Base-by-base conservation (phyloP, 2,329 filamentous ascomycete species). In the Endoconidiophora polonica region DNA sequence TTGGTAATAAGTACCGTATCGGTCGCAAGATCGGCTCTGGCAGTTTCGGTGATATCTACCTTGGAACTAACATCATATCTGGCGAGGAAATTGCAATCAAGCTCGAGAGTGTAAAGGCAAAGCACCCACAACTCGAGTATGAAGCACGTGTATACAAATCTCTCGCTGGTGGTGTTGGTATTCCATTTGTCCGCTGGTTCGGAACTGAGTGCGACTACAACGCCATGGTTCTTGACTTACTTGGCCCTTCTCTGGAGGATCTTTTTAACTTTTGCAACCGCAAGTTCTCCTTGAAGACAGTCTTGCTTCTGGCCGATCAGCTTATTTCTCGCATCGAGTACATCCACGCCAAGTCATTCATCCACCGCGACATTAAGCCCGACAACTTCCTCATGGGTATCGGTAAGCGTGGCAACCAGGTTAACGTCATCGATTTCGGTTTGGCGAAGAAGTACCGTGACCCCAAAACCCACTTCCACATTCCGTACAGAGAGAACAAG, bases 181-280 rank as follows among this genome's bases (percentile, higher is more conserved):
- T 98, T 57, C 91, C 91, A 44, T 96, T 96, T 62, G 91, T 98
- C 63, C 87, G 90, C 69, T 98, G 91, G 91, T 98, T 96, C 68
- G 91, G 91, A 59, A 96, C 90, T 54, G 91, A 98, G 70, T 96
- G 90, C 68, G 91, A 96, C 72, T 96, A 98, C 79, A 96, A 98
- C 69, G 91, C 91, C 66, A 96, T 98, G 91, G 91, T 98, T 48
- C 79, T 96, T 57, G 91, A 98, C 63, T 81, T 98, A 23, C 83
- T 98, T 52, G 91, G 91, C 38, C 91, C 91, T 58, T 91, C 83
- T 62, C 71, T 98, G 67, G 91, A 98, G 69, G 91, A 98, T 64
- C 77, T 98, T 33, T 98, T 98, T 85, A 96, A 98, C 78, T 96
- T 96, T 68, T 98, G 91, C 80, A 96, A 96, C 80, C 84, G 91